These are phyloP conservation scores for Onygena corvina DNA, from an alignment of 2,329 filamentous ascomycete genomes.

Conservation along the genomic window DNA sequence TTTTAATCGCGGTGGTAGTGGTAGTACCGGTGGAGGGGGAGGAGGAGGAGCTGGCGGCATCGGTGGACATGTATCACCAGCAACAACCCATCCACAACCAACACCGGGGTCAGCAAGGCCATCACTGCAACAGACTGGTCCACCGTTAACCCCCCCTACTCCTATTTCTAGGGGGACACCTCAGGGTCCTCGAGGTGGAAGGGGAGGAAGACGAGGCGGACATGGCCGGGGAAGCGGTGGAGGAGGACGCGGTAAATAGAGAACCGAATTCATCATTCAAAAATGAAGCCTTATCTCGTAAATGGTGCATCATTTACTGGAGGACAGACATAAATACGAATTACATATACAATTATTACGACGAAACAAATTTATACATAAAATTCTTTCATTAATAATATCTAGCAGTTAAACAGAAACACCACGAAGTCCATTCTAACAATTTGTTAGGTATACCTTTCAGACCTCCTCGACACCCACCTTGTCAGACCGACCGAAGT, in stretches of 20 bases:
- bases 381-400: background rate
- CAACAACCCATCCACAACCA: background rate
- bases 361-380: slow-evolving; percentile 1
- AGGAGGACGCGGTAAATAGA: slow-evolving; percentile 7
- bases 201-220: background rate
- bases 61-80: background rate
- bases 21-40: background rate
- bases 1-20: background rate
- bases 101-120: background rate
- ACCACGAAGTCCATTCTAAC: background rate
- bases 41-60: background rate
- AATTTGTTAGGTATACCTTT: slow-evolving; percentile 49
- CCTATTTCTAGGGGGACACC: background rate
- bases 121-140: background rate
- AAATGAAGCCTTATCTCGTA: too few relatives aligned
- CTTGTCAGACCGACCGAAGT: slow-evolving; percentile 64
- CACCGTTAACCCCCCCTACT: background rate
- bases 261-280: too few relatives aligned
- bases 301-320: too few relatives aligned
- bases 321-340: too few relatives aligned
- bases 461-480: slow-evolving; percentile 85
- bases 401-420: background rate
- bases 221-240: slow-evolving; percentile 2
- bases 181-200: slow-evolving; percentile 5
- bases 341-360: slow-evolving; percentile 1